A percentile compares a stretch with the other conserved stretches of the same genome.
These are phyloP conservation scores for Pestalotiopsis sp. DNA, from an alignment of 2,329 filamentous ascomycete species.

Conservation along the genomic window DNA sequence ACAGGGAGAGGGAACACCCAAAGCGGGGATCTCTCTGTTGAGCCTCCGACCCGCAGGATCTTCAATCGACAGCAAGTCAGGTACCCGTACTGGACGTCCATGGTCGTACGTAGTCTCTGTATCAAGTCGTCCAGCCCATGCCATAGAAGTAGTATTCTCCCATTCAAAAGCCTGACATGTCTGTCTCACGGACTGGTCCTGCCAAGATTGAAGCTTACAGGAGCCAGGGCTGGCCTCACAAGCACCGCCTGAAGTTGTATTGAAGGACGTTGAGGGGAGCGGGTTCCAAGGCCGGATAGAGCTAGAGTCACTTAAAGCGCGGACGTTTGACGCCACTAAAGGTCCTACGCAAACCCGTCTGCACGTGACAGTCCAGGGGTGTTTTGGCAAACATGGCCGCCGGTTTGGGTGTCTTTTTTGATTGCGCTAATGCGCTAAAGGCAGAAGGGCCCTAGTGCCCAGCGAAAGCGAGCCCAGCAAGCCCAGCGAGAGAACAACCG, in stretches of 20 bases:
- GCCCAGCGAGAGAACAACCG: no score
- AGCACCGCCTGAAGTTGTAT: constrained; percentile 5
- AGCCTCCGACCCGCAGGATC: background rate
- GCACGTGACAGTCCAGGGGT: constrained; percentile 12
- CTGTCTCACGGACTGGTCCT: background rate
- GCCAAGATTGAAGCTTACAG: background rate
- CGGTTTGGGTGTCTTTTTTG: background rate
- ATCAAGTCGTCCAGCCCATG: background rate
- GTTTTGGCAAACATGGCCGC: background rate
- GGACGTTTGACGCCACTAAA: constrained; percentile 7
- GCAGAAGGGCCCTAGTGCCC: background rate
- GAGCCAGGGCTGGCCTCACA: background rate
- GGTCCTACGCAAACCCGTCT: background rate
- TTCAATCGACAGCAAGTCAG: background rate
- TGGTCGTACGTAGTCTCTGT: background rate
- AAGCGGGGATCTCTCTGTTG: background rate
- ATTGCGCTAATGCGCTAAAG: constrained; percentile 11
- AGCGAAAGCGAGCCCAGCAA: background rate
- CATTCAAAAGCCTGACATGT: background rate
- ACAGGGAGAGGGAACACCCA: background rate
- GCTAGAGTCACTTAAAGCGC: constrained; percentile 4
- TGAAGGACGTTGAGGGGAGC: constrained; percentile 8
- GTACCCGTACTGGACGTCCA: background rate
- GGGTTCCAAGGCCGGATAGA: background rate
- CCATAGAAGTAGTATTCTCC: background rate